Evolutionary conservation across 345 rosid genomes (phyloP), one percentile per base, ranked within the genome.

Genomic region (Arabis hirsuta): DNA sequence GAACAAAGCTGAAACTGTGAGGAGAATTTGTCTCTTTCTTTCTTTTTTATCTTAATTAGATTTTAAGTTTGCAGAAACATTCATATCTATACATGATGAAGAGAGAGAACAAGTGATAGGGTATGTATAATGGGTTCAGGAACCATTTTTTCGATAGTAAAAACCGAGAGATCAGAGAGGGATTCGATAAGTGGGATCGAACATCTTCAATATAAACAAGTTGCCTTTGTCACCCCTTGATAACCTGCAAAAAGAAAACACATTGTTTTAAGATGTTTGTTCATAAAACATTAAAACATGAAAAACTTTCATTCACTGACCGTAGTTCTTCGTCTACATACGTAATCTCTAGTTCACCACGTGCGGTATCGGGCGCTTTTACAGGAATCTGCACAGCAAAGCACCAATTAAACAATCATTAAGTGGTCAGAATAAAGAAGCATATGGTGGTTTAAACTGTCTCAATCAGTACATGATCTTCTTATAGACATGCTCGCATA

Each of bases 211-310:
- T 81, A 94, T 36, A 81, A 94, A 94, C 83, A 94, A 74, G 73
- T 91, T 94, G 6, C 97, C 98, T 66, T 83, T 85, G 79, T 91
- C 97, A 31, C 98, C 98, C 65, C 97, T 87, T 39, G 97, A 89
- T 69, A 91, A 27, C 76, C 98, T 94, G 88, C 69, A 52, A 20
- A 36, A 13, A 16, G 27, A 2, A 53, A 32, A 11, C 10, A n/a
- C 14, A 46, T 26, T 29, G 14, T 19, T 60, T 27, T 0, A 12
- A 10, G 26, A 43, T 43, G 12, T 20, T 57, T 29, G 5, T 29
- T 29, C 32, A 3, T 29, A 34, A 34, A 22, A 32, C 47, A 65
- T 13, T n/a, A 52, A 31, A 9, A 14, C 24, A 50, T 4, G 7
- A 13, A 20, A 34, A 56, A 45, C 7, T 32, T 10, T 47, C 12